Percentiles rank a stretch among this genome's conserved stretches.
phyloP scores from a whole-genome alignment of 306 rosid genomes.

The Vachellia collinsii region DNA sequence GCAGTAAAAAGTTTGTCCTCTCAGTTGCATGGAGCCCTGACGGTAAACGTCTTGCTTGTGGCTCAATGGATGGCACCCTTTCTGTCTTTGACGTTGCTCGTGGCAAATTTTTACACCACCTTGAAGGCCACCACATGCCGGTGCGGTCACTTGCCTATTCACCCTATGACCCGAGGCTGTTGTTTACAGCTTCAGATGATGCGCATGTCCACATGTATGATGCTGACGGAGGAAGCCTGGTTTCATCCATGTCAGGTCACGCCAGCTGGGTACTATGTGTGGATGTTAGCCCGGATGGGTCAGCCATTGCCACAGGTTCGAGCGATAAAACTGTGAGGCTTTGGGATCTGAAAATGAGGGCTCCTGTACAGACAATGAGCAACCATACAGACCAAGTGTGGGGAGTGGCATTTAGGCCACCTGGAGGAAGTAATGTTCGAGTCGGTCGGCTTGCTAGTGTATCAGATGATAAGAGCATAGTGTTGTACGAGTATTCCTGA shows the following conservation, averaged over 20 bases:
- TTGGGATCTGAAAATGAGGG: constrained; percentile 91
- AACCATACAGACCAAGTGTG: constrained; percentile 96
- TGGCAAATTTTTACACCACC: constrained; percentile 83
- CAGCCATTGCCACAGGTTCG: constrained; percentile 89
- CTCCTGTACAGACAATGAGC: constrained; percentile 94
- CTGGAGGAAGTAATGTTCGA: constrained; percentile 61
- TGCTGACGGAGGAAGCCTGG: constrained; percentile 78
- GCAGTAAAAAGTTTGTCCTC: constrained; percentile 91
- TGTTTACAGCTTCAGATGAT: constrained; percentile 91
- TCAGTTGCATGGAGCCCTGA: constrained; percentile 96
- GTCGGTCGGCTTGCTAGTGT: constrained; percentile 90
- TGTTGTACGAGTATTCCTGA: constrained; percentile 85
- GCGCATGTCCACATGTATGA: constrained; percentile 93
- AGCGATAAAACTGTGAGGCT: constrained; percentile 94
- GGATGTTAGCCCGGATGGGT: constrained; percentile 92
- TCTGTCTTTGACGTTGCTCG: constrained; percentile 84
- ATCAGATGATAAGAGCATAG: constrained; percentile 93
- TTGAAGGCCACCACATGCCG: constrained; percentile 96
- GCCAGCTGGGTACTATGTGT: constrained; percentile 88
- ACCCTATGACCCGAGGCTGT: constrained; percentile 76
- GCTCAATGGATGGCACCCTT: constrained; percentile 97
- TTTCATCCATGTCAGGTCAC: constrained; percentile 93
- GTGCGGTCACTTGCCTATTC: constrained; percentile 92
- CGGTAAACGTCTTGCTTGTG: constrained; percentile 86
- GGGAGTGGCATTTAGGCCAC: constrained; percentile 95